These are phyloP conservation scores for Fusarium brachygibbosum DNA, from an alignment of 2,329 filamentous ascomycete genomes.

Conservation along the genomic window DNA sequence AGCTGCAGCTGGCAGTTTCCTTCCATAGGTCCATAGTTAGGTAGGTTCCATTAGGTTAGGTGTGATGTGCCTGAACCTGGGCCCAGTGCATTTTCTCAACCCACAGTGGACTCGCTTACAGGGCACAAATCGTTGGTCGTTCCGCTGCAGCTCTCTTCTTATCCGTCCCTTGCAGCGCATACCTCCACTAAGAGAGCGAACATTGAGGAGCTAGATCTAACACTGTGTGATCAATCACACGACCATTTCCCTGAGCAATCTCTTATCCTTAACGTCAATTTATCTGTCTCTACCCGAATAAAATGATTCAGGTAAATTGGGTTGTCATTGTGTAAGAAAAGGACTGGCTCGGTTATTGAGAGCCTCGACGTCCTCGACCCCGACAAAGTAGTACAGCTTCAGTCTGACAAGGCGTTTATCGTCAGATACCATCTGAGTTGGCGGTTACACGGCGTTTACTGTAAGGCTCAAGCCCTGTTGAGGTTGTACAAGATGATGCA, in stretches of 20 bases:
- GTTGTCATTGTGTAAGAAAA: slow-evolving; percentile 9
- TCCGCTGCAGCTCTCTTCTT: slow-evolving; percentile 27
- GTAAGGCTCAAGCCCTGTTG: slow-evolving; percentile 28
- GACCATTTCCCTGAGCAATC: slow-evolving; percentile 22
- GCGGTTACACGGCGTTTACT: slow-evolving; percentile 27
- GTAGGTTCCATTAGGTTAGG: slow-evolving; percentile 29
- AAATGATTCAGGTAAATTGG: slow-evolving; percentile 25
- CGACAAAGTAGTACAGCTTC: slow-evolving; percentile 7
- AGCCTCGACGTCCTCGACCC: slow-evolving; percentile 11
- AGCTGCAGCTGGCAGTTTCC: slow-evolving; percentile 7
- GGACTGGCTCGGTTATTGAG: slow-evolving; percentile 23
- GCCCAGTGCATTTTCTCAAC: slow-evolving; percentile 21
- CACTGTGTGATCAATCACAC: slow-evolving; percentile 44
- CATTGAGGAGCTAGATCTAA: slow-evolving; percentile 14
- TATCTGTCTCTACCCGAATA: slow-evolving; percentile 34
- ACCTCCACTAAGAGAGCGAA: slow-evolving; percentile 25
- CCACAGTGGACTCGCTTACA: slow-evolving; percentile 43
- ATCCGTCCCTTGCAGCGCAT: slow-evolving; percentile 41
- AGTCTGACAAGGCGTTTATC: slow-evolving; percentile 29
- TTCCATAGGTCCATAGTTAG: neutral
- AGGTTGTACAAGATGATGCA: slow-evolving; percentile 40
- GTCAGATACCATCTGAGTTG: slow-evolving; percentile 31
- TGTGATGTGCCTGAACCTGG: neutral
- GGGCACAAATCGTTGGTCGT: slow-evolving; percentile 45
- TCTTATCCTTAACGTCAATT: slow-evolving; percentile 10